A percentile compares a stretch with the other conserved stretches of the same genome.
Evolutionary conservation across 768 basidiomycete species (phyloP).

Genomic region (Lepiota subincarnata): DNA sequence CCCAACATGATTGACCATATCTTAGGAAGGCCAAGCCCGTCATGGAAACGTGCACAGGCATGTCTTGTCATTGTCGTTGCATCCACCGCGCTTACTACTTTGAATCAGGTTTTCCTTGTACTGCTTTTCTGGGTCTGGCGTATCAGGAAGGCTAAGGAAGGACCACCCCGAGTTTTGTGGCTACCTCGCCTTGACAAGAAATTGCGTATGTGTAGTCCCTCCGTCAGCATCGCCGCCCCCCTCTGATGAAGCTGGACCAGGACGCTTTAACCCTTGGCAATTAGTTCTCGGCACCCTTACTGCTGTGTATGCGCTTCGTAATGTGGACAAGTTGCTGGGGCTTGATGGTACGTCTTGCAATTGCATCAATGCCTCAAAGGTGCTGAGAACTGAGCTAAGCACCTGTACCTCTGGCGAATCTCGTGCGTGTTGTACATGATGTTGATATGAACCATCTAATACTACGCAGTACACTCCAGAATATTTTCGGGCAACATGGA

Average conservation of each 20-base stretch:
- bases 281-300: conserved; percentile 85
- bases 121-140: conserved; percentile 90
- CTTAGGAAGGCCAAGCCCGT: conserved; percentile 78
- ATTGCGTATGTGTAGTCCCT: conserved; percentile 44
- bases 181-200: conserved; percentile 53
- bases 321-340: conserved; percentile 83
- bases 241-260: conserved; percentile 31
- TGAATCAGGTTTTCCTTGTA: conserved; percentile 76
- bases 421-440: conserved; percentile 47
- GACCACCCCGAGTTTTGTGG: conserved; percentile 66
- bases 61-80: conserved; percentile 10
- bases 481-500: conserved; percentile 96
- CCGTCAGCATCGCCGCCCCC: neutral
- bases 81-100: conserved; percentile 2
- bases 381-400: conserved; percentile 39
- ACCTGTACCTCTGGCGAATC: conserved; percentile 86
- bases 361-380: neutral
- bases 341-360: conserved; percentile 57
- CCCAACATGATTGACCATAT: conserved; percentile 87
- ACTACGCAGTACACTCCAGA: conserved; percentile 74
- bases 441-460: conserved; percentile 3
- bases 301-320: conserved; percentile 73
- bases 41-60: conserved; percentile 88
- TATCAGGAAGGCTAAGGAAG: conserved; percentile 58
- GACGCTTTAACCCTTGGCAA: conserved; percentile 94